These are phyloP conservation scores for Aspergillus campestris DNA, from an alignment of 495 filamentous ascomycete genomes.

Conservation along the genomic window DNA sequence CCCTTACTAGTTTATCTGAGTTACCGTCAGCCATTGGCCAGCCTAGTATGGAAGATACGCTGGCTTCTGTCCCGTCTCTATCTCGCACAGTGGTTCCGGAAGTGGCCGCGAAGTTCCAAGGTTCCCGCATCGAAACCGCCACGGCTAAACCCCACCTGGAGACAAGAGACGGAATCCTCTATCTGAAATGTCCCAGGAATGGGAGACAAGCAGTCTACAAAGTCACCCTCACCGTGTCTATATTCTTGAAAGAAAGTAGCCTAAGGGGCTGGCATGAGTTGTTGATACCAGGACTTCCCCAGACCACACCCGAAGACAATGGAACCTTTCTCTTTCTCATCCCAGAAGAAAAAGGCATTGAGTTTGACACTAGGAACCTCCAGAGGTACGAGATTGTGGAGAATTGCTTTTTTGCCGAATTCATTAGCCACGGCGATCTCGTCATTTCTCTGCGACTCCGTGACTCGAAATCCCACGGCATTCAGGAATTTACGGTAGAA, in stretches of 20 bases:
- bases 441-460: constrained; percentile 24
- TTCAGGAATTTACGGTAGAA: constrained; percentile 23
- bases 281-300: constrained; percentile 24
- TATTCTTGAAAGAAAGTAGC: constrained; percentile 12
- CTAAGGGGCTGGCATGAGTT: constrained; percentile 24
- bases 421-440: constrained; percentile 16
- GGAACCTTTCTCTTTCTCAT: constrained; percentile 26
- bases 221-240: constrained; percentile 11
- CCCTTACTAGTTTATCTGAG: no score
- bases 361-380: constrained; percentile 26
- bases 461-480: constrained; percentile 19
- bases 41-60: no score
- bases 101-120: no score
- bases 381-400: constrained; percentile 19
- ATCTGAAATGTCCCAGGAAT: constrained; percentile 9
- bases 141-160: constrained; percentile 12
- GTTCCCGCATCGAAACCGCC: background rate
- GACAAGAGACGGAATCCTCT: constrained; percentile 14
- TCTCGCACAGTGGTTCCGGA: no score
- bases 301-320: constrained; percentile 10
- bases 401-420: constrained; percentile 28
- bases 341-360: constrained; percentile 20
- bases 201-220: constrained; percentile 14
- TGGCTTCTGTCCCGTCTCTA: no score
- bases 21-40: no score